A percentile compares a stretch with the other conserved stretches of the same genome.
Conservation (phyloP, 257 asterid genomes). For the Gentiana dahurica region DNA sequence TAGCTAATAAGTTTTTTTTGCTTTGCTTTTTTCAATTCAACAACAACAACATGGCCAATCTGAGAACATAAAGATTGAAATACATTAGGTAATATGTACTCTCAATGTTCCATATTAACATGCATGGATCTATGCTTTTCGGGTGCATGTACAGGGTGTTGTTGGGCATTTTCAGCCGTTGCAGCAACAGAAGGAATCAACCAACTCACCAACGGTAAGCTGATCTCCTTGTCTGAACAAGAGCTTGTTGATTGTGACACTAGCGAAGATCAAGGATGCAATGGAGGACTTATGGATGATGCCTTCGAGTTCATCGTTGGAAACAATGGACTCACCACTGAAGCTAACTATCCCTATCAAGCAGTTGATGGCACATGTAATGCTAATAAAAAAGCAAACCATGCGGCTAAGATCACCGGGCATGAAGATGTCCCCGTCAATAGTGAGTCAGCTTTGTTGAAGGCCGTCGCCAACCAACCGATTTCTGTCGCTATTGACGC, state of each 20-base stretch:
- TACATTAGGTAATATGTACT: no score
- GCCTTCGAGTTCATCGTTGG: conserved; percentile 22
- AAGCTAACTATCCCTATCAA: conserved; percentile 5
- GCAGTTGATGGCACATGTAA: conserved; percentile 10
- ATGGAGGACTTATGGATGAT: conserved; percentile 26
- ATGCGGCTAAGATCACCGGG: conserved; percentile 4
- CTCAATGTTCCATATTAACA: no score
- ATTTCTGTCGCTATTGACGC: conserved; percentile 15
- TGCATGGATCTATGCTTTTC: no score
- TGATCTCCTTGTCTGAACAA: conserved; percentile 24
- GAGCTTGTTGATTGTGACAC: conserved; percentile 32
- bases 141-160: conserved; percentile 14
- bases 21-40: no score
- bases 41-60: no score
- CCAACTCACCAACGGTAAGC: conserved; percentile 13
- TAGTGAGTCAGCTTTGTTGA: conserved; percentile 11
- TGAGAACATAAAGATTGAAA: no score
- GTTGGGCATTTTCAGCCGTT: conserved; percentile 31
- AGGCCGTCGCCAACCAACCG: conserved; percentile 14
- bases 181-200: conserved; percentile 25
- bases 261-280: conserved; percentile 25
- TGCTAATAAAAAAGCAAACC: neutral
- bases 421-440: conserved; percentile 11
- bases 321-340: conserved; percentile 25
- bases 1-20: no score